Base-by-base conservation (phyloP, 2,329 filamentous ascomycete genomes). In the Ascocoryne sarcoides region DNA sequence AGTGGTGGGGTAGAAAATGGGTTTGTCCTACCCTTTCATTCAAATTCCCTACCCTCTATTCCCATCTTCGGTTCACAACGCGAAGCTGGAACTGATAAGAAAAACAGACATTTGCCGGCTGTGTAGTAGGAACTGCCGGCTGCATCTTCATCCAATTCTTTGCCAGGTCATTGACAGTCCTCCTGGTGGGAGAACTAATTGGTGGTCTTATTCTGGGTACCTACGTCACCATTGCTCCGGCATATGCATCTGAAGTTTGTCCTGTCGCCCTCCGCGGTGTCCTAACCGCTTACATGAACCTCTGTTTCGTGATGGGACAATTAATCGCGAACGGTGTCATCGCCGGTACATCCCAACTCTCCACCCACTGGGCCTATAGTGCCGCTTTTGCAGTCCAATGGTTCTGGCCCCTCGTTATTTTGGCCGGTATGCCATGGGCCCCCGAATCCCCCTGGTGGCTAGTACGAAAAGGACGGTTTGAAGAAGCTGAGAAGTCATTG, bases 261-360 rank as follows among this genome's bases (percentile, higher is more conserved):
- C 70, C 70, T 2, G 64, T 70, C 18, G 65, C 67, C 19, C 57
- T 74, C n/a, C 64, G 70, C 40, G 68, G 65, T 12, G 71, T 71
- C 46, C 57, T 72, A 29, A 71, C 68, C 0, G 70, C 69, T 1
- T 73, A 70, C 40, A 64, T 68, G 46, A 70, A 70, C 51, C 62
- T 70, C 48, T 70, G 68, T 61, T 73, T 37, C 3, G 67, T 69
- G 2, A 51, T 69, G 1, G 68, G 69, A 10, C 68, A 71, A 45
- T 49, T 71, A 17, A 63, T 71, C 32, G 66, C 65, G 12, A 62
- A 68, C 32, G 68, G 67, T 2, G 65, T 70, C 4, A 66, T 70
- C 42, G 64, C 62, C 5, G 50, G 50, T 4, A 43, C 49, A 0
- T 43, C 40, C 1, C 34, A 45, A 10, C 34, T 49, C 4, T 14